Percentiles rank a stretch among this genome's conserved stretches.
Evolutionary conservation across 176 grass and related monocot species (phyloP).

Genomic region (Bothriochloa decipiens): DNA sequence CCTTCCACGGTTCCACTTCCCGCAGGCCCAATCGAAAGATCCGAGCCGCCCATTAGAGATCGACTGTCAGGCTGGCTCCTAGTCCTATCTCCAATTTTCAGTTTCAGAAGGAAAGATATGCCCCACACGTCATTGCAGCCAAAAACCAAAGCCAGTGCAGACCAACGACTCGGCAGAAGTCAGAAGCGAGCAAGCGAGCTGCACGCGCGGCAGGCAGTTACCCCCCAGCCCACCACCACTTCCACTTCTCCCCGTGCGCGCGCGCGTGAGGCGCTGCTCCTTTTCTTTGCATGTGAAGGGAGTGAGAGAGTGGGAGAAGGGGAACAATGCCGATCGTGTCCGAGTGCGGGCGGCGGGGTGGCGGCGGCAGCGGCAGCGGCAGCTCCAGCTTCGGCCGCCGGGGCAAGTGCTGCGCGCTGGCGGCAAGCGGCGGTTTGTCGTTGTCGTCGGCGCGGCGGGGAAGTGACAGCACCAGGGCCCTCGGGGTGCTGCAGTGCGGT

Average conservation of each 20-base stretch:
- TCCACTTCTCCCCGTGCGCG: conserved; percentile 23
- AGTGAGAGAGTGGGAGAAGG: not conserved
- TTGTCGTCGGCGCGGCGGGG: conserved; percentile 43
- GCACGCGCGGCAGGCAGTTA: conserved; percentile 7
- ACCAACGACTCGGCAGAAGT: conserved; percentile 25
- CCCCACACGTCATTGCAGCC: conserved; percentile 31
- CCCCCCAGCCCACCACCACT: not conserved
- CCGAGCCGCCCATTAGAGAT: not conserved
- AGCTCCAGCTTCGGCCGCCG: not conserved
- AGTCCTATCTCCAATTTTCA: not conserved
- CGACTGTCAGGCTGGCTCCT: not conserved
- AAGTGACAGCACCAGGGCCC: conserved; percentile 51
- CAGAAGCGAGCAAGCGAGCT: conserved; percentile 21
- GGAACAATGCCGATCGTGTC: conserved; percentile 56
- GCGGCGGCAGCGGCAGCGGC: not conserved
- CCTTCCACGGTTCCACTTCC: not conserved
- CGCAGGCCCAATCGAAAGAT: not conserved
- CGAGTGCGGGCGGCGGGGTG: conserved; percentile 34
- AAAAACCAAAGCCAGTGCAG: conserved; percentile 1
- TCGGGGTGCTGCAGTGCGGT: conserved; percentile 25
- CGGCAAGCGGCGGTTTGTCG: conserved; percentile 41
- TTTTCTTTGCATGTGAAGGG: conserved; percentile 42
- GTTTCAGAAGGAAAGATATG: not conserved
- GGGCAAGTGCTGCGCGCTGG: not conserved
- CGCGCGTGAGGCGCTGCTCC: conserved; percentile 29